phyloP scores from a whole-genome alignment of 768 basidiomycete genomes.

The Goffeauzyma gilvescens region DNA sequence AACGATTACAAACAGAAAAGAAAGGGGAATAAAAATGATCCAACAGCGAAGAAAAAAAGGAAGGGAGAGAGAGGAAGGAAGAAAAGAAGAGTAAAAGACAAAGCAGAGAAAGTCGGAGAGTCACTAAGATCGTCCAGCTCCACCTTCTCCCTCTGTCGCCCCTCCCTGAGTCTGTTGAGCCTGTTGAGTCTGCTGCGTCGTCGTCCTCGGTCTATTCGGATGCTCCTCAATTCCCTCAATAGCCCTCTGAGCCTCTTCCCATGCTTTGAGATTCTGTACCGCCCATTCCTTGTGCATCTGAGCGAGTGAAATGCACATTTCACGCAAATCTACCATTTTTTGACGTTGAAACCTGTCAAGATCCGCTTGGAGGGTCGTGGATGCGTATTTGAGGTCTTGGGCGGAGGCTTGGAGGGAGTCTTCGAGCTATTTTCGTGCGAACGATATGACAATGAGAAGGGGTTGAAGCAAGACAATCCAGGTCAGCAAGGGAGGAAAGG shows the following conservation, averaged over 20 bases:
- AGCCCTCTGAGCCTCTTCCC: constrained; percentile 88
- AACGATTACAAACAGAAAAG: no score
- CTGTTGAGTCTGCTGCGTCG: not conserved
- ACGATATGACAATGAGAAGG: not conserved
- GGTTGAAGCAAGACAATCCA: not conserved
- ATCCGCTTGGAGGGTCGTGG: constrained; percentile 89
- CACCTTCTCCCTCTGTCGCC: no score
- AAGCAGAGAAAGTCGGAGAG: no score
- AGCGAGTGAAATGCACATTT: constrained; percentile 82
- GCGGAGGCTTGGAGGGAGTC: constrained; percentile 80
- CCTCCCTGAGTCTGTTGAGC: no score
- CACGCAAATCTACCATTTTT: constrained; percentile 86
- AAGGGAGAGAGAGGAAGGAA: no score
- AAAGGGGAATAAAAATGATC: no score
- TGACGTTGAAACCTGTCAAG: constrained; percentile 95
- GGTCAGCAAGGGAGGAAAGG: not conserved
- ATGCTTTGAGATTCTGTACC: constrained; percentile 80
- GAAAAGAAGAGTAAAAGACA: no score
- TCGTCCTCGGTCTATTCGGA: constrained; percentile 43
- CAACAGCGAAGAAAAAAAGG: no score
- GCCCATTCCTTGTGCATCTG: constrained; percentile 89
- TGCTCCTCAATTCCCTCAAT: constrained; percentile 78
- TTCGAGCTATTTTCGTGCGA: constrained; percentile 50
- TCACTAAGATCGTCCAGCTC: no score
- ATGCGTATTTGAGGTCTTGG: constrained; percentile 88